Base-by-base conservation (phyloP, 306 rosid species). In the Dryas drummondii region DNA sequence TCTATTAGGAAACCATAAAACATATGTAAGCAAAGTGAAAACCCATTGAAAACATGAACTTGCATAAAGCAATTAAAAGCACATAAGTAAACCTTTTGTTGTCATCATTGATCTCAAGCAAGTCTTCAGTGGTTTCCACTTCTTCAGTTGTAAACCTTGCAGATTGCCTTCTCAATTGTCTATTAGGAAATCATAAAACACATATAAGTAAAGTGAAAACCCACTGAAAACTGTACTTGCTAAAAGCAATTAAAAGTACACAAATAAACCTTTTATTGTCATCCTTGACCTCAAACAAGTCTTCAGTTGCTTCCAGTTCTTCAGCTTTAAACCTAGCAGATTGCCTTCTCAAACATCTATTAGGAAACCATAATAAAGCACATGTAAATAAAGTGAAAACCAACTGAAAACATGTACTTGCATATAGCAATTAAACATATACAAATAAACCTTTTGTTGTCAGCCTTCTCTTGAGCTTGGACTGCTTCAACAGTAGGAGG, bases 131-230 rank as follows among this genome's bases (percentile, higher is more conserved):
- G 54, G 77, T 73, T 54, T 54, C 84, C 51, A 77, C 80, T 77
- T 79, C 84, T 70, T 84, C 90, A 59, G 73, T 55, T 70, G 85
- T 83, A 41, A 77, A 54, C 72, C 78, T 81, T 4, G 78, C 58
- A 64, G 91, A 88, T 60, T 86, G 87, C 86, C 87, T 86, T 79
- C 87, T 87, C 60, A 63, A 76, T 82, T 77, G 60, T 84, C 96
- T 92, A 81, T 77, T 60, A 67, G 44, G 55, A 84, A 78, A 53
- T 9, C 72, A 80, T 77, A 77, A 78, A 45, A 67, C 15, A 45
- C 4, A 2, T n/a, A 9, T 58, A 45, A 72, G 26, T 53, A 46
- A 57, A 7, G 32, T 58, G 63, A 84, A 73, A 57, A 59, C 51
- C 60, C 51, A 79, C 40, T 51, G 50, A 54, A 78, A 76, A 32